Conservation (phyloP, 306 rosid species). For the peach (Prunus persica) region DNA sequence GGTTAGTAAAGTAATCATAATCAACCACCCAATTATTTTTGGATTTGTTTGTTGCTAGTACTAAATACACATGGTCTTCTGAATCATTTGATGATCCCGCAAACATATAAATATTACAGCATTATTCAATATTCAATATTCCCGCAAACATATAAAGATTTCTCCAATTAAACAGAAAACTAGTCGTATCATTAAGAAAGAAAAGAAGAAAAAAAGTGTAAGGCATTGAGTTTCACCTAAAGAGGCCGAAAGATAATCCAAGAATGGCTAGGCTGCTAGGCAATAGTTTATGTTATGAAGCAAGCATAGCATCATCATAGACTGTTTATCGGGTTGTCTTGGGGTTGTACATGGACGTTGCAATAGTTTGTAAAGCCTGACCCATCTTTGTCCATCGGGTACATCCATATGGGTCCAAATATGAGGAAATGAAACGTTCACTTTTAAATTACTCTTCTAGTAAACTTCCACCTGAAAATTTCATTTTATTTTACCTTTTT, state of each 20-base stretch:
- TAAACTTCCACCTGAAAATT: too few relatives aligned
- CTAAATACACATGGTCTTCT: background rate
- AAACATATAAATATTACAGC: background rate
- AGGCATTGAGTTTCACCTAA: too few relatives aligned
- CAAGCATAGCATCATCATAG: background rate
- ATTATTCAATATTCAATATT: background rate
- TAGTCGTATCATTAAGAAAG: too few relatives aligned
- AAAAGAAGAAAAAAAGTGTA: too few relatives aligned
- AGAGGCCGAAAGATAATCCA: too few relatives aligned
- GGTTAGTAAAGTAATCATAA: constrained; percentile 33
- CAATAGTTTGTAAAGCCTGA: background rate
- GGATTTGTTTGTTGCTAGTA: constrained; percentile 1
- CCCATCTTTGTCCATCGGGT: background rate
- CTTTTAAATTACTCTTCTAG: too few relatives aligned
- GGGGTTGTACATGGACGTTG: background rate
- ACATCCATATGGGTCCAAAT: background rate
- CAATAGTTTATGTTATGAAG: background rate
- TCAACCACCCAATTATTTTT: constrained; percentile 31
- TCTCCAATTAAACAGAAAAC: too few relatives aligned
- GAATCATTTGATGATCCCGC: background rate
- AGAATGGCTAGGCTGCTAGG: too few relatives aligned
- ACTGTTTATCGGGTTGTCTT: background rate
- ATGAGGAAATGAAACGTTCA: background rate
- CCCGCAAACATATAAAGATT: background rate
- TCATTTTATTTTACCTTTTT: too few relatives aligned